Conservation (phyloP, 192 early-diverging fungal genomes). For the Coemansia sp. region DNA sequence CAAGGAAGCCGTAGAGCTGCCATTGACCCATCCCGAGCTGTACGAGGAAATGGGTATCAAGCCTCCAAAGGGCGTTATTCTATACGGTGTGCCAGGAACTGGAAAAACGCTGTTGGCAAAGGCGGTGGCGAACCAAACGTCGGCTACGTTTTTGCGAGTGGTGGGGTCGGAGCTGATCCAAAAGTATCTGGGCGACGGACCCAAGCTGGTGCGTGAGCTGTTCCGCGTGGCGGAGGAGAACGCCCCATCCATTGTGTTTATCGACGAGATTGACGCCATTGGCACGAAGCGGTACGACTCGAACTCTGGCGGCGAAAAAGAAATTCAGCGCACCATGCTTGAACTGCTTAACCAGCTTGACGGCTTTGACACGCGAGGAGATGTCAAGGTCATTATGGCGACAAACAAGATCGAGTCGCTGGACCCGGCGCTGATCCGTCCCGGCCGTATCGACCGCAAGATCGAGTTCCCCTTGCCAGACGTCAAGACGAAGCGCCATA, state of each 20-base stretch:
- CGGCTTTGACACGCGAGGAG: constrained; percentile 92
- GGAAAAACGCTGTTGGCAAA: constrained; percentile 60
- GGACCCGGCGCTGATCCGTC: constrained; percentile 95
- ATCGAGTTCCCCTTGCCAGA: constrained; percentile 99
- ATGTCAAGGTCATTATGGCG: constrained; percentile 99
- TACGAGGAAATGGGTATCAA: constrained; percentile 99
- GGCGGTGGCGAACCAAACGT: constrained; percentile 97
- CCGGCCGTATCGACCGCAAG: constrained; percentile 97
- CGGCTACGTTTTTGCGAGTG: constrained; percentile 95
- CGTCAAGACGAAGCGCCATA: constrained; percentile 94
- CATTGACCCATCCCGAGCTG: constrained; percentile 93
- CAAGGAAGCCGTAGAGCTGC: constrained; percentile 96
- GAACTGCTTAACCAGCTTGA: constrained; percentile 98
- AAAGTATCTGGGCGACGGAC: constrained; percentile 98
- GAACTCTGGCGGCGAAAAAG: constrained; percentile 90
- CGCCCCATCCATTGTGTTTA: constrained; percentile 94
- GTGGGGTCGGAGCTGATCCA: constrained; percentile 98
- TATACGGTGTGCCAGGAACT: constrained; percentile 93
- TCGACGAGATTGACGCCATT: constrained; percentile 51
- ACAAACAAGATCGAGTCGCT: constrained; percentile 97
- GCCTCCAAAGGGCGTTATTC: constrained; percentile 95
- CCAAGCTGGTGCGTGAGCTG: constrained; percentile 94
- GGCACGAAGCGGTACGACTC: constrained; percentile 98
- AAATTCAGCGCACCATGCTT: constrained; percentile 48
- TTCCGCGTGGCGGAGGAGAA: constrained; percentile 97